Base-by-base conservation (phyloP, 1,284 basidiomycete genomes). In the Sanguinoderma infundibulare region DNA sequence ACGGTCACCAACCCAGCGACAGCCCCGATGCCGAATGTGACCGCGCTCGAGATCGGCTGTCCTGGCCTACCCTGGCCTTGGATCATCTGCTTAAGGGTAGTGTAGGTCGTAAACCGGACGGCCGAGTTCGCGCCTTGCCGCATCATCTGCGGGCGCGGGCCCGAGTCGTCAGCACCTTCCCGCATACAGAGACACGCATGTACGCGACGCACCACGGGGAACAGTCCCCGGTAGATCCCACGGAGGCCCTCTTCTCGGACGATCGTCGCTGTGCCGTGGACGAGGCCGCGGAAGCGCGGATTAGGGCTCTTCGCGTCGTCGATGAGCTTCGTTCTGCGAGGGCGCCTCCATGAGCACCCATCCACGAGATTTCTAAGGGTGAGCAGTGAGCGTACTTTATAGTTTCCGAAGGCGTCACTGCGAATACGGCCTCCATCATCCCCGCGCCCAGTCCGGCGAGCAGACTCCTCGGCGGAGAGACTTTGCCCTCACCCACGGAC, bases 341-440 rank as follows among this genome's bases (percentile, higher is more conserved):
- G 9, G 42, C 3, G 32, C 20, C n/a, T n/a, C n/a, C n/a, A n/a
- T n/a, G n/a, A n/a, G n/a, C n/a, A n/a, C n/a, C n/a, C n/a, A n/a
- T n/a, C n/a, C n/a, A n/a, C n/a, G n/a, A n/a, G n/a, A n/a, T n/a
- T n/a, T n/a, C n/a, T n/a, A n/a, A n/a, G n/a, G n/a, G n/a, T n/a
- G n/a, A n/a, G n/a, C n/a, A n/a, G n/a, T n/a, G n/a, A n/a, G n/a
- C 90, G 46, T 58, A 96, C 95, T 99, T 99, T 82, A 99, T 98
- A 0, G 97, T 98, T 77, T 99, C 97, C 8, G 94, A 96, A 0
- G 97, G 98, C 0, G 97, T 98, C 6, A 98, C 97, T 1, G 96
- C 97, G 61, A 98, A 88, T 28, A 98, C 75, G 1, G 97, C 96
- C 77, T 99, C 97, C 74, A 84, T 91, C 87, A 98, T 90, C 10